Base-by-base conservation (phyloP, 352 stramenopile species). In the Thalassiosira sp. region DNA sequence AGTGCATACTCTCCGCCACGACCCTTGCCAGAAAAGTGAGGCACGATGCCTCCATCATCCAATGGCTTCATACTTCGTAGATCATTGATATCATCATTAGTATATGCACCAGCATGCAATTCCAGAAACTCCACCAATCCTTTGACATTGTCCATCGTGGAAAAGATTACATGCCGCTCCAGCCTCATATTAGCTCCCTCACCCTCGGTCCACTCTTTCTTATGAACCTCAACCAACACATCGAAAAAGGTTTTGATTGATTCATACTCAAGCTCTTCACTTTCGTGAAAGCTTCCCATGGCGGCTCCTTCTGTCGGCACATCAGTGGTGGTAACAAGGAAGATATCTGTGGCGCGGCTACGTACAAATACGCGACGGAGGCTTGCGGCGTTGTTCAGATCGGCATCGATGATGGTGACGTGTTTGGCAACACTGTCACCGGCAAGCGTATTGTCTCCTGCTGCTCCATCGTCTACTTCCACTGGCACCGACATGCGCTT, bases 1-100 rank as follows among this genome's bases (percentile, higher is more conserved):
- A 79, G 20, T 2, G 74, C 78, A 60, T 78, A 74, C 53, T 85
- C 59, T n/a, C 51, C 82, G 40, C 72, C 82, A 49, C 67, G 69
- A 27, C 82, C 82, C 46, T 89, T 89, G 20, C 78, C 78, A 15
- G 70, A 78, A 53, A 71, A 89, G 48, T 89, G 73, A 20, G 82
- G 74, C 0, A 86, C 77, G 45, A 89, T 82, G 13, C 73, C 76
- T 25, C 82, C 82, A 58, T 89, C 82, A 53, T 89, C 82, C 24
- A 85, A 57, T 24, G 82, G 78, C 40, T 83, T 60, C 18, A 87
- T 87, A 49, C 48, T 66, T 0, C 40, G 15, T 37, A 65, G 37
- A 40, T 52, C 40, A 27, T 72, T 22, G 11, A 2, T 33, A 18
- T 28, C 31, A 2, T 46, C 46, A 79, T 5, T 10, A 20, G 15